Conservation (phyloP, 2,329 filamentous ascomycete species). For the Chrysosporium keratinophilum region DNA sequence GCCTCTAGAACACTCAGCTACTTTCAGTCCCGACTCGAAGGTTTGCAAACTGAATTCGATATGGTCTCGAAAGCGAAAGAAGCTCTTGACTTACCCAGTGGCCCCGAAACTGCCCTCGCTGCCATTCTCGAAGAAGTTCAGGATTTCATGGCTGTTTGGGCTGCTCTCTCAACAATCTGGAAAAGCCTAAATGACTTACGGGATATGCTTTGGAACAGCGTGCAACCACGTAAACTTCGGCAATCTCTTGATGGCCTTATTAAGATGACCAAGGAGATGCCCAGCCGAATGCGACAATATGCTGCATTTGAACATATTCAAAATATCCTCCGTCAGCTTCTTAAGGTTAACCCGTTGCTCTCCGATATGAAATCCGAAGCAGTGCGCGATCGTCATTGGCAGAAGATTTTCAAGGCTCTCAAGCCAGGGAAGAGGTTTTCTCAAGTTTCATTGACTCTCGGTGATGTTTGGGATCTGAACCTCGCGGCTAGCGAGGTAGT, state of each 20-base stretch:
- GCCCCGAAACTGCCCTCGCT: conserved; percentile 68
- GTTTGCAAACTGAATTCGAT: conserved; percentile 74
- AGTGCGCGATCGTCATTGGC: conserved; percentile 92
- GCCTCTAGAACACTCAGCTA: conserved; percentile 70
- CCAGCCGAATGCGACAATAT: conserved; percentile 96
- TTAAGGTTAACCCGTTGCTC: conserved; percentile 83
- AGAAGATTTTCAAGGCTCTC: conserved; percentile 92
- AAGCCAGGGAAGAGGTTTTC: conserved; percentile 91
- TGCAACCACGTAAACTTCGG: conserved; percentile 87
- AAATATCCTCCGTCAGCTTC: conserved; percentile 70
- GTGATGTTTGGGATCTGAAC: conserved; percentile 96
- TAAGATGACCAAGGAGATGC: conserved; percentile 99
- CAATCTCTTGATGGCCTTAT: conserved; percentile 81
- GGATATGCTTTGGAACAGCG: conserved; percentile 86
- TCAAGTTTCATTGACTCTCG: conserved; percentile 86
- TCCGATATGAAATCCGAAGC: conserved; percentile 92
- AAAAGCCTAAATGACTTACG: conserved; percentile 86
- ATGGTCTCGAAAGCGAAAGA: conserved; percentile 97
- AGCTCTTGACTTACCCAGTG: conserved; percentile 77
- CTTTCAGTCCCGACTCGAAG: conserved; percentile 77
- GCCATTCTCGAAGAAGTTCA: conserved; percentile 89
- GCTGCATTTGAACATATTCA: conserved; percentile 99
- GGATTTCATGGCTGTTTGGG: conserved; percentile 98
- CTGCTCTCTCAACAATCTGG: conserved; percentile 91
- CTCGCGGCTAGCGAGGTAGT: conserved; percentile 75